A percentile compares a stretch with the other conserved stretches of the same genome.
These are phyloP conservation scores for Pyricularia sp. DNA, from an alignment of 2,329 filamentous ascomycete genomes.

Conservation along the genomic window DNA sequence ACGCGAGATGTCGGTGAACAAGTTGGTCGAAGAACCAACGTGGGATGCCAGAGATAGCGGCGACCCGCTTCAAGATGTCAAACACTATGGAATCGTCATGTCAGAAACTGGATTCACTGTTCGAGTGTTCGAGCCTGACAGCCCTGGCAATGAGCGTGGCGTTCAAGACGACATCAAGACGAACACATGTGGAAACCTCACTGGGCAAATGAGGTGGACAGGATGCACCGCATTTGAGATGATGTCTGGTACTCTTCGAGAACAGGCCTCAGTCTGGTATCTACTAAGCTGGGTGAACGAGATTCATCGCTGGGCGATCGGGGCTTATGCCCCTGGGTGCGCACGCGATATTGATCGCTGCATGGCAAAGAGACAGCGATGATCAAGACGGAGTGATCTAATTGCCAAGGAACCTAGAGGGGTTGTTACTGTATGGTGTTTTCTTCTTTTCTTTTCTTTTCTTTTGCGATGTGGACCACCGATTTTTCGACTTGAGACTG, in stretches of 20 bases:
- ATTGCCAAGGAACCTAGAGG: background rate
- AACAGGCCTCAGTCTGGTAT: background rate
- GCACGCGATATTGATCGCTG: background rate
- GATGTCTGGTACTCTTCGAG: background rate
- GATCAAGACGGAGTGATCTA: background rate
- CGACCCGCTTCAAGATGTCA: background rate
- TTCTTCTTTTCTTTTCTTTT: too few relatives aligned
- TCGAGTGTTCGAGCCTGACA: background rate
- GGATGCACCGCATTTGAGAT: background rate
- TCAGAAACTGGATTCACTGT: background rate
- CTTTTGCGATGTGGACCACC: background rate
- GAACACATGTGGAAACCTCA: background rate
- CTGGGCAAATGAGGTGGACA: background rate
- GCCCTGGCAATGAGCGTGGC: background rate
- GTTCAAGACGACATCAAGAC: background rate
- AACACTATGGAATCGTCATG: background rate
- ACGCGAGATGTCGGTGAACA: background rate
- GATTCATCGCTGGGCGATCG: constrained; percentile 3
- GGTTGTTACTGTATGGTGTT: background rate
- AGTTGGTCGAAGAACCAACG: background rate
- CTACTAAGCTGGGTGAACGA: background rate
- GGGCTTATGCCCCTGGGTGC: background rate
- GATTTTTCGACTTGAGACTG: background rate
- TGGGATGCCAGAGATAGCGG: background rate
- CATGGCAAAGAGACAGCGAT: background rate